A percentile compares a stretch with the other conserved stretches of the same genome.
Evolutionary conservation across 768 basidiomycete genomes (phyloP).

Genomic region (Boletus eberwhitei): DNA sequence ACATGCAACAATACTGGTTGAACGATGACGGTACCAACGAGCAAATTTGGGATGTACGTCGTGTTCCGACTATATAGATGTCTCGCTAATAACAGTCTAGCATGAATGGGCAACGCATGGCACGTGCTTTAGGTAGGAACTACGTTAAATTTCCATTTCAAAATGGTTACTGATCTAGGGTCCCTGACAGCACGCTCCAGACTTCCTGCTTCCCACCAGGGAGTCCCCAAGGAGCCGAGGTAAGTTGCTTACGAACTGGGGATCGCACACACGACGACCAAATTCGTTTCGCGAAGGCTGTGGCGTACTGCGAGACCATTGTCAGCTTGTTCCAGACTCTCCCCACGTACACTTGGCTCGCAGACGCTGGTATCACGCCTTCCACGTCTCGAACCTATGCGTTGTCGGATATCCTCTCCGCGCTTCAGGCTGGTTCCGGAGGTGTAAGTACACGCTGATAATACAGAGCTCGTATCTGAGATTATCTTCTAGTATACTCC

Average conservation of each 20-base stretch:
- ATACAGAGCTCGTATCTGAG: not conserved
- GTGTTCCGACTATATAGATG: not conserved
- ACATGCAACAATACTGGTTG: conserved; percentile 63
- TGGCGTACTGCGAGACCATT: conserved; percentile 58
- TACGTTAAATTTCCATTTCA: not conserved
- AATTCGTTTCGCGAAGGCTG: conserved; percentile 43
- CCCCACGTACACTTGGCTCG: conserved; percentile 73
- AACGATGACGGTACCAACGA: conserved; percentile 58
- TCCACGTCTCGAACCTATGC: conserved; percentile 55
- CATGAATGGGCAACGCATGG: conserved; percentile 75
- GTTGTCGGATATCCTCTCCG: conserved; percentile 49
- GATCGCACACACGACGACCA: not conserved
- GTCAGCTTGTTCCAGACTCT: conserved; percentile 62
- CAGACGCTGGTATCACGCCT: conserved; percentile 70
- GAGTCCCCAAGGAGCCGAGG: conserved; percentile 61
- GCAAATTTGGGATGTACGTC: conserved; percentile 63
- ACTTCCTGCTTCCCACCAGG: conserved; percentile 56
- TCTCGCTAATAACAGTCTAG: conserved; percentile 28
- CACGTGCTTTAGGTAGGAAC: conserved; percentile 39
- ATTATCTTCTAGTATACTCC: conserved; percentile 42
- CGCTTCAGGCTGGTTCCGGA: conserved; percentile 52
- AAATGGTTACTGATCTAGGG: not conserved
- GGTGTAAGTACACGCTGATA: conserved; percentile 30
- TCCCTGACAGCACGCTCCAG: conserved; percentile 49
- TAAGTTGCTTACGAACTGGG: conserved; percentile 20